Conservation (phyloP, 768 basidiomycete genomes). For the Lentinula detonsa region DNA sequence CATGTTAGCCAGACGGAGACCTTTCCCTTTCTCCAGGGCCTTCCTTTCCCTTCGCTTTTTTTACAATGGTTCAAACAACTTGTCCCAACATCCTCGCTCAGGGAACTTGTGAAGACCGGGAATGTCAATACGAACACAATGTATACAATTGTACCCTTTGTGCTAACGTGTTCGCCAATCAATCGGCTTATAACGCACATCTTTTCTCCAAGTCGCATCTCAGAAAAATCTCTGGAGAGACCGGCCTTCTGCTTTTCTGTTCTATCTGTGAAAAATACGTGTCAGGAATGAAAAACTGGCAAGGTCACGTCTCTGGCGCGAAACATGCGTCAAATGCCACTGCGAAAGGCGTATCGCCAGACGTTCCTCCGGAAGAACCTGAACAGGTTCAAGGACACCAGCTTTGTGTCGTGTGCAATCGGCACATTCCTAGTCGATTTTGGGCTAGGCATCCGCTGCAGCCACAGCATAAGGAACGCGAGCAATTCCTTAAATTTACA, state of each 20-base stretch:
- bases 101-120: slow-evolving; percentile 11
- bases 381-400: slow-evolving; percentile 7
- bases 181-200: slow-evolving; percentile 9
- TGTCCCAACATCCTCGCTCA: slow-evolving; percentile 12
- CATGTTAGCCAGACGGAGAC: background rate
- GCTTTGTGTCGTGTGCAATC: slow-evolving; percentile 19
- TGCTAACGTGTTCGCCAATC: slow-evolving; percentile 11
- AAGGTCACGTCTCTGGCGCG: slow-evolving; percentile 11
- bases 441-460: slow-evolving; percentile 11
- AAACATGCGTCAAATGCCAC: slow-evolving; percentile 9
- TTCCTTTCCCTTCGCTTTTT: background rate
- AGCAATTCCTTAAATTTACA: slow-evolving; percentile 17
- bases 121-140: slow-evolving; percentile 15
- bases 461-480: slow-evolving; percentile 17
- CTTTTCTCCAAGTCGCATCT: slow-evolving; percentile 12
- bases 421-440: slow-evolving; percentile 9
- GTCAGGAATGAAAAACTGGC: slow-evolving; percentile 11
- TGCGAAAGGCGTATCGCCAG: slow-evolving; percentile 7
- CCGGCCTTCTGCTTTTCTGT: slow-evolving; percentile 5
- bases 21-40: background rate
- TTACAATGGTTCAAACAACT: background rate
- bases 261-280: slow-evolving; percentile 6
- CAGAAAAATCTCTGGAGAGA: background rate
- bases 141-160: slow-evolving; percentile 16
- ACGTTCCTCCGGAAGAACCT: slow-evolving; percentile 14